A percentile compares a stretch with the other conserved stretches of the same genome.
Evolutionary conservation across 495 filamentous ascomycete species (phyloP).

Genomic region (Tuber melanosporum): DNA sequence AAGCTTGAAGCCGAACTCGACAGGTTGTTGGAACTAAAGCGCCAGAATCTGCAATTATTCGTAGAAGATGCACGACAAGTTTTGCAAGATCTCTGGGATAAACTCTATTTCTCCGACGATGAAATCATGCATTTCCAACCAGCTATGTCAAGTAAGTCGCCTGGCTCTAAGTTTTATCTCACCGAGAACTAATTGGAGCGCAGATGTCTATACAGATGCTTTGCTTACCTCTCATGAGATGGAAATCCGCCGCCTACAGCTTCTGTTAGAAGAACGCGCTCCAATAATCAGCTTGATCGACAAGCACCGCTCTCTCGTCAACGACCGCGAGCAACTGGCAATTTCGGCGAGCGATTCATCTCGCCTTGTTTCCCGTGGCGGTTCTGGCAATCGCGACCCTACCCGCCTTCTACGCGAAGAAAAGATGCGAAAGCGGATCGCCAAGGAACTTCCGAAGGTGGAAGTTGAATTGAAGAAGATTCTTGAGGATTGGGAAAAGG

Average conservation of each 20-base stretch:
- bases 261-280: conserved; percentile 76
- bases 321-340: conserved; percentile 81
- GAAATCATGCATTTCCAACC: conserved; percentile 97
- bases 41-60: conserved; percentile 88
- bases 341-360: conserved; percentile 88
- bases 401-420: conserved; percentile 92
- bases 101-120: conserved; percentile 87
- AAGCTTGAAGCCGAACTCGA: conserved; percentile 71
- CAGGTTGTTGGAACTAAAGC: conserved; percentile 82
- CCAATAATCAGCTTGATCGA: conserved; percentile 77
- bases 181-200: conserved; percentile 2
- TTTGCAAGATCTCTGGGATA: conserved; percentile 90
- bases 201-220: conserved; percentile 78
- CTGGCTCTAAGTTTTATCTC: background rate
- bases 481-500: conserved; percentile 85
- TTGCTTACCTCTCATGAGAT: conserved; percentile 82
- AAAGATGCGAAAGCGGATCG: conserved; percentile 94
- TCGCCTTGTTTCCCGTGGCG: conserved; percentile 77
- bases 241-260: conserved; percentile 75
- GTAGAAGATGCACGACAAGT: conserved; percentile 87
- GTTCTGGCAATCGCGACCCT: conserved; percentile 83
- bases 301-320: conserved; percentile 71
- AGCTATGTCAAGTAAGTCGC: conserved; percentile 67
- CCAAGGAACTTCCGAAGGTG: conserved; percentile 90
- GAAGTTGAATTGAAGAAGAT: conserved; percentile 71